Evolutionary conservation across 2,329 filamentous ascomycete genomes (phyloP).

Genomic region (Coniosporium tulheliwenetii): DNA sequence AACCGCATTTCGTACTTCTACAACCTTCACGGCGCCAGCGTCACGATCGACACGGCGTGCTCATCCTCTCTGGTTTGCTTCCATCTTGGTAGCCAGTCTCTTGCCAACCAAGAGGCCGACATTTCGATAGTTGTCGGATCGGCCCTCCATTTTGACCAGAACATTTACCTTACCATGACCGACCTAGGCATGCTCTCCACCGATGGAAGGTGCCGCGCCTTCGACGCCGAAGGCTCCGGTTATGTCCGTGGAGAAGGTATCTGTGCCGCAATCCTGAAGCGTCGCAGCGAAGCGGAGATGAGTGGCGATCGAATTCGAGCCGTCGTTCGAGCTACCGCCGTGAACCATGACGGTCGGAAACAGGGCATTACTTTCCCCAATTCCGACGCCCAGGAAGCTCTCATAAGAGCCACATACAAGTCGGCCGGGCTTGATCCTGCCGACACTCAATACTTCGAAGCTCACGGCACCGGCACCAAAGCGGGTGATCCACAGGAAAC

Average conservation of each 20-base stretch:
- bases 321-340: slow-evolving; percentile 17
- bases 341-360: neutral
- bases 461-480: slow-evolving; percentile 20
- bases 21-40: slow-evolving; percentile 14
- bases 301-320: slow-evolving; percentile 20
- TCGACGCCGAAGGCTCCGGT: neutral
- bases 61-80: slow-evolving; percentile 13
- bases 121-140: neutral
- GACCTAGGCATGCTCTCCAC: neutral
- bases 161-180: neutral
- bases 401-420: neutral
- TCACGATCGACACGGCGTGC: slow-evolving; percentile 17
- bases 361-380: neutral
- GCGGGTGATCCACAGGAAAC: slow-evolving; percentile 9
- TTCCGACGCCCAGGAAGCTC: neutral
- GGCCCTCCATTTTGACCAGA: neutral
- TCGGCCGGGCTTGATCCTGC: neutral
- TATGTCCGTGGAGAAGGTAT: slow-evolving; percentile 19
- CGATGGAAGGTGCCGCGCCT: neutral
- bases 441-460: slow-evolving; percentile 15
- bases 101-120: neutral
- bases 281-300: slow-evolving; percentile 14
- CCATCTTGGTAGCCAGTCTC: slow-evolving; percentile 12
- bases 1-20: slow-evolving; percentile 17
- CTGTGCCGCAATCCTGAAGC: slow-evolving; percentile 18